Evolutionary conservation across 2,329 filamentous ascomycete species (phyloP).

Genomic region (Fusarium mundagurra): DNA sequence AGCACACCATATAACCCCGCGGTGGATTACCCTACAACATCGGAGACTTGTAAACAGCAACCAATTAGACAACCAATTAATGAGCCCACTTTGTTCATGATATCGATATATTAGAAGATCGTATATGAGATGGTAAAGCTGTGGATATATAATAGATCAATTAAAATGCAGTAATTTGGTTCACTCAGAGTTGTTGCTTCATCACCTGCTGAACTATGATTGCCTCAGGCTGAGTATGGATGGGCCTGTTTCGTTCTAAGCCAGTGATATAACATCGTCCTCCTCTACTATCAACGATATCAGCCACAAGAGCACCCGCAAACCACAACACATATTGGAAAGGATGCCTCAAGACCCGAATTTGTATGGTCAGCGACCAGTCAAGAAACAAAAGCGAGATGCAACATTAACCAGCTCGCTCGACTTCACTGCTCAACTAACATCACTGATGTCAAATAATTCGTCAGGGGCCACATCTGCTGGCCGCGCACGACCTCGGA

Average conservation of each 20-base stretch:
- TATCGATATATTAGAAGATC: neutral
- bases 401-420: conserved; percentile 78
- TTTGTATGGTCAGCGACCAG: conserved; percentile 79
- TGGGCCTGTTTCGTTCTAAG: neutral
- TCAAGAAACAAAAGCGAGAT: conserved; percentile 75
- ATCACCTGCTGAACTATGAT: conserved; percentile 4
- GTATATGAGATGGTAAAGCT: neutral
- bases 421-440: conserved; percentile 88
- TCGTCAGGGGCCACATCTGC: conserved; percentile 54
- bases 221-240: conserved; percentile 38
- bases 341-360: conserved; percentile 72
- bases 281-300: neutral
- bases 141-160: neutral
- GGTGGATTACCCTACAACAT: conserved; percentile 40
- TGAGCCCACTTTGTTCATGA: conserved; percentile 9
- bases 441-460: conserved; percentile 75
- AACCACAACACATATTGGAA: neutral
- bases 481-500: conserved; percentile 58
- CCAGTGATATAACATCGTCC: neutral
- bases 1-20: conserved; percentile 41
- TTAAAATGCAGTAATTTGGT: neutral
- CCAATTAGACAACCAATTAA: conserved; percentile 27
- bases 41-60: conserved; percentile 12
- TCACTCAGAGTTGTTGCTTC: neutral
- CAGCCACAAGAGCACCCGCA: neutral